phyloP scores from a whole-genome alignment of 2,329 filamentous ascomycete species.

The Pestalotiopsis sp. region DNA sequence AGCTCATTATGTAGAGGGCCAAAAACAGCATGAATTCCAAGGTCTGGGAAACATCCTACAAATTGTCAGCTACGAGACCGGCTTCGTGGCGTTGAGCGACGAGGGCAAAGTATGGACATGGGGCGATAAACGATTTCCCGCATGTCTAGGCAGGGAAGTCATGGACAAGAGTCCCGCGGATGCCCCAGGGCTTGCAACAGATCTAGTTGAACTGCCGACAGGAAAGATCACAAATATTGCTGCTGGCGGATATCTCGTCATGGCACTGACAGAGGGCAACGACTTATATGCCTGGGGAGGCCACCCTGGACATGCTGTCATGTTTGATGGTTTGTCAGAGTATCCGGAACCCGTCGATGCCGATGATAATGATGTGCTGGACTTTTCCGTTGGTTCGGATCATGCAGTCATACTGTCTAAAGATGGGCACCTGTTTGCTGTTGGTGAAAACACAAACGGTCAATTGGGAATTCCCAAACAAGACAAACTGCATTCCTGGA shows the following conservation, averaged over 20 bases:
- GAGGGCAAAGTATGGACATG: slow-evolving; percentile 49
- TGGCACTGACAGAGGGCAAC: slow-evolving; percentile 56
- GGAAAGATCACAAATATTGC: slow-evolving; percentile 54
- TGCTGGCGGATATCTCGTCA: slow-evolving; percentile 56
- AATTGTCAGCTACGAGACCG: slow-evolving; percentile 47
- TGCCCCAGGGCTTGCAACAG: slow-evolving; percentile 44
- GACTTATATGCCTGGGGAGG: slow-evolving; percentile 65
- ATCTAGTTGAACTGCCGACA: slow-evolving; percentile 50
- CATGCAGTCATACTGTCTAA: slow-evolving; percentile 58
- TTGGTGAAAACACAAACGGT: slow-evolving; percentile 58
- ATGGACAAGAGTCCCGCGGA: slow-evolving; percentile 44
- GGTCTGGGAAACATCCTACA: slow-evolving; percentile 34
- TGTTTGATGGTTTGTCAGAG: slow-evolving; percentile 29
- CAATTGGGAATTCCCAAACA: slow-evolving; percentile 52
- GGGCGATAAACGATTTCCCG: slow-evolving; percentile 59
- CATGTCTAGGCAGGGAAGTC: slow-evolving; percentile 55
- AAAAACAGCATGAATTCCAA: slow-evolving; percentile 18
- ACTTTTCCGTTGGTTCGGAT: slow-evolving; percentile 57
- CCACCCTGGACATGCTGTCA: slow-evolving; percentile 33
- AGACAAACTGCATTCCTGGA: slow-evolving; percentile 33
- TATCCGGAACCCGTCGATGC: slow-evolving; percentile 46
- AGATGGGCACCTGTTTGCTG: slow-evolving; percentile 50
- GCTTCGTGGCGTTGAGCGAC: slow-evolving; percentile 46
- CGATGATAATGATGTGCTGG: slow-evolving; percentile 51
- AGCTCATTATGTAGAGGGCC: neutral